A percentile compares a stretch with the other conserved stretches of the same genome.
phyloP scores from a whole-genome alignment of 2,329 filamentous ascomycete species.

The Colletotrichum liriopes region DNA sequence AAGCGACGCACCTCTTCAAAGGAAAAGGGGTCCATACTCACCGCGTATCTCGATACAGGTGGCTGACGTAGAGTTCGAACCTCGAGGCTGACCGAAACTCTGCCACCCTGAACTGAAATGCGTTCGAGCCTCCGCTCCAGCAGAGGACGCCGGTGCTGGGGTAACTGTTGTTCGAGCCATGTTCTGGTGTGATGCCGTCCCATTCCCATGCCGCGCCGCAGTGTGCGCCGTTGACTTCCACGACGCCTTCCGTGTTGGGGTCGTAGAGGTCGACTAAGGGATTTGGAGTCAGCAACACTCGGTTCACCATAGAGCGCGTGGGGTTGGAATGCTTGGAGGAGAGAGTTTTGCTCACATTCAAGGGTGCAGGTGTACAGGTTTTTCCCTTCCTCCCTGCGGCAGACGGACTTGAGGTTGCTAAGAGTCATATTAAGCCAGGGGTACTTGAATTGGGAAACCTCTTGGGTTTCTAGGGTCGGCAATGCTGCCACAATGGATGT shows the following conservation, averaged over 20 bases:
- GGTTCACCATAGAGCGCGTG: neutral
- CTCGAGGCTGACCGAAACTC: slow-evolving; percentile 40
- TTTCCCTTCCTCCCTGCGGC: slow-evolving; percentile 1
- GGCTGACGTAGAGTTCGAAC: slow-evolving; percentile 39
- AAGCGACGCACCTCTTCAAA: neutral
- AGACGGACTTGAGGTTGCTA: slow-evolving; percentile 37
- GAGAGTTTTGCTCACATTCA: slow-evolving; percentile 23
- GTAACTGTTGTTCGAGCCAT: slow-evolving; percentile 49
- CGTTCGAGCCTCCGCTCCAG: slow-evolving; percentile 31
- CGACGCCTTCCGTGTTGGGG: slow-evolving; percentile 41
- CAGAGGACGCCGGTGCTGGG: slow-evolving; percentile 35
- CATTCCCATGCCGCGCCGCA: slow-evolving; percentile 47
- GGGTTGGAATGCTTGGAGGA: too few relatives aligned
- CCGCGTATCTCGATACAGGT: slow-evolving; percentile 39
- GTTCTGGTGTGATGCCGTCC: slow-evolving; percentile 45
- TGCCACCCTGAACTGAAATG: slow-evolving; percentile 39
- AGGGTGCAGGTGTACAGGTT: slow-evolving; percentile 33
- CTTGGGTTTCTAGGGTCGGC: slow-evolving; percentile 6
- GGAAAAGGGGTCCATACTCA: slow-evolving; percentile 7
- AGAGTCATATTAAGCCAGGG: slow-evolving; percentile 41
- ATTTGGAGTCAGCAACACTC: slow-evolving; percentile 2
- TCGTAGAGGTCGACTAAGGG: slow-evolving; percentile 42
- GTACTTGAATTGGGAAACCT: slow-evolving; percentile 28
- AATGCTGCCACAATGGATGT: slow-evolving; percentile 18
- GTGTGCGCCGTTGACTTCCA: slow-evolving; percentile 41